phyloP scores from a whole-genome alignment of 495 filamentous ascomycete species.

The Platismatia glauca region DNA sequence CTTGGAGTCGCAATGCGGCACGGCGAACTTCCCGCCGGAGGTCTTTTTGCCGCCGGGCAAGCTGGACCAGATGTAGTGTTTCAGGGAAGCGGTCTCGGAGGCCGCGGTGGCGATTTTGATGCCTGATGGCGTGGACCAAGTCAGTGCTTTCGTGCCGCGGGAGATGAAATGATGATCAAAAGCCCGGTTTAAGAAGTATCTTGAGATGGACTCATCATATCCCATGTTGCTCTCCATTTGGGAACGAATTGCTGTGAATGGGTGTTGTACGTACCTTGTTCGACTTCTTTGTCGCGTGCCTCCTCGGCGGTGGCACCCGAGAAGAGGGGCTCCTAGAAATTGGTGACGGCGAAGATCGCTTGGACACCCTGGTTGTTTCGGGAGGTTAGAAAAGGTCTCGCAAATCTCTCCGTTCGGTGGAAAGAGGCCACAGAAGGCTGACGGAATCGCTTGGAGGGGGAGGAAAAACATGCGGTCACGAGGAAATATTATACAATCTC shows the following conservation, averaged over 20 bases:
- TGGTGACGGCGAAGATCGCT: background rate
- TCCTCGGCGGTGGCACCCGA: background rate
- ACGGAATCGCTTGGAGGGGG: too few relatives aligned
- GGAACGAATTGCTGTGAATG: too few relatives aligned
- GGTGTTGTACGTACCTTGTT: background rate
- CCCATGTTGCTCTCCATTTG: too few relatives aligned
- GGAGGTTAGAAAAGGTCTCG: background rate
- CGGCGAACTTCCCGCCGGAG: background rate
- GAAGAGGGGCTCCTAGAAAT: background rate
- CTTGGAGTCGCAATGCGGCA: background rate
- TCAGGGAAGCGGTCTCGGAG: background rate
- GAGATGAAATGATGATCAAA: too few relatives aligned
- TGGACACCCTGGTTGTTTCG: background rate
- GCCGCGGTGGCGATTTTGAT: background rate
- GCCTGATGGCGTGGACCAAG: background rate
- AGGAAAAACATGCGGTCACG: too few relatives aligned
- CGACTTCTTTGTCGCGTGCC: background rate
- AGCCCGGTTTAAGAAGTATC: too few relatives aligned
- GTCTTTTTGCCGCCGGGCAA: background rate
- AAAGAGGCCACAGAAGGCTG: too few relatives aligned
- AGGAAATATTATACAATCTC: too few relatives aligned
- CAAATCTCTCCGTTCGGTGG: background rate
- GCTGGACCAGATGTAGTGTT: background rate
- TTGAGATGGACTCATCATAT: too few relatives aligned
- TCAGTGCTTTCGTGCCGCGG: too few relatives aligned